Percentiles rank a stretch among this genome's conserved stretches.
phyloP scores from a whole-genome alignment of 768 basidiomycete genomes.

The Nidularia sp. region DNA sequence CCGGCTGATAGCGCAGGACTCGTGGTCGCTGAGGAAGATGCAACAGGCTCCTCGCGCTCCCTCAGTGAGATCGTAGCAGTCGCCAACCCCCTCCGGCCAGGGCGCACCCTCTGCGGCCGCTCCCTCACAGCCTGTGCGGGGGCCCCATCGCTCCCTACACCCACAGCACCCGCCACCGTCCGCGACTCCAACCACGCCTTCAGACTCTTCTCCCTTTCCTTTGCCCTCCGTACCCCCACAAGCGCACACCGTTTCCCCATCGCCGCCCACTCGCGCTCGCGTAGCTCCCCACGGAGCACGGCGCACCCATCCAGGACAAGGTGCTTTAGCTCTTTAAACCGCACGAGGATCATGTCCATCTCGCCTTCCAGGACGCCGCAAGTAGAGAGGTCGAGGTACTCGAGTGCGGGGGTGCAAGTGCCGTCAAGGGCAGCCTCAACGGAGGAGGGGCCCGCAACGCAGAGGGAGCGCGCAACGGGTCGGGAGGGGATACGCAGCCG shows the following conservation, averaged over 20 bases:
- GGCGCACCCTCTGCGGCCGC: slow-evolving; percentile 18
- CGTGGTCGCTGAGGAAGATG: not conserved
- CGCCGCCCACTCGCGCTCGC: slow-evolving; percentile 52
- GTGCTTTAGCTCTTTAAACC: slow-evolving; percentile 50
- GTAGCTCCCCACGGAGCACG: slow-evolving; percentile 48
- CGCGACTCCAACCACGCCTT: slow-evolving; percentile 43
- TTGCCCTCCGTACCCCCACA: slow-evolving; percentile 55
- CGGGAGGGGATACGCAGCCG: slow-evolving; percentile 72
- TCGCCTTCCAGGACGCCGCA: slow-evolving; percentile 52
- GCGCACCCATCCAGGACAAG: slow-evolving; percentile 70
- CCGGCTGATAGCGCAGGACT: not conserved
- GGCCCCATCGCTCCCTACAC: slow-evolving; percentile 3
- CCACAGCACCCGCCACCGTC: slow-evolving; percentile 5
- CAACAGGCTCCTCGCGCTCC: slow-evolving; percentile 7
- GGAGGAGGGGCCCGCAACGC: slow-evolving; percentile 7
- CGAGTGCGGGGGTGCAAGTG: slow-evolving; percentile 41
- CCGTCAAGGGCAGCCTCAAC: slow-evolving; percentile 3
- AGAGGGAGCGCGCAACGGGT: slow-evolving; percentile 43
- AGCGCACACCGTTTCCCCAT: slow-evolving; percentile 62
- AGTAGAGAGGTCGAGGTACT: slow-evolving; percentile 75
- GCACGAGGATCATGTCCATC: slow-evolving; percentile 48
- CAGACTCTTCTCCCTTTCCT: slow-evolving; percentile 63
- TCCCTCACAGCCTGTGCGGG: not conserved
- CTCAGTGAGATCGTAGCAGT: slow-evolving; percentile 62
- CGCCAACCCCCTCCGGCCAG: slow-evolving; percentile 60